Percentiles rank a stretch among this genome's conserved stretches.
Evolutionary conservation across 352 stramenopile genomes (phyloP).

Genomic region (Phytophthora pseudosyringae): DNA sequence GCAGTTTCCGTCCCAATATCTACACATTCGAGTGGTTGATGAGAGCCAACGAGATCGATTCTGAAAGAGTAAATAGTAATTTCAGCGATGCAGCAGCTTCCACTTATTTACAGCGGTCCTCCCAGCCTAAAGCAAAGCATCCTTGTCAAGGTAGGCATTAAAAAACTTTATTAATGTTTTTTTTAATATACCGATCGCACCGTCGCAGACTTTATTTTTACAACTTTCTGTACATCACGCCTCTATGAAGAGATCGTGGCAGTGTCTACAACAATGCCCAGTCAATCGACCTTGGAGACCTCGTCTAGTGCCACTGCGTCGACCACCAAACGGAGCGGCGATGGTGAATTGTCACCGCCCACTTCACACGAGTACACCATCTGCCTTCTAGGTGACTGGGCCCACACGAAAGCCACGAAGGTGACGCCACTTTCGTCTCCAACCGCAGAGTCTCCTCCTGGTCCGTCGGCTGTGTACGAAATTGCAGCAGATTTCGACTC

Average conservation of each 20-base stretch:
- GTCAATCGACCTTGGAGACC: conserved; percentile 7
- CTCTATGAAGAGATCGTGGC: background rate
- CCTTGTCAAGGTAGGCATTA: no score
- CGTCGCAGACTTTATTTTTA: no score
- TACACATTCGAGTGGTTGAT: no score
- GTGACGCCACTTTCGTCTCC: background rate
- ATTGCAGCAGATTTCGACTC: conserved; percentile 51
- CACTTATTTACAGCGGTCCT: no score
- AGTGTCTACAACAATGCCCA: conserved; percentile 14
- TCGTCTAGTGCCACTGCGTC: background rate
- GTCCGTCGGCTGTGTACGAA: conserved; percentile 36
- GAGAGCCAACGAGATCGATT: no score
- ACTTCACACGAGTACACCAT: conserved; percentile 54
- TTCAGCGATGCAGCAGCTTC: no score
- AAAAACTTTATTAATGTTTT: no score
- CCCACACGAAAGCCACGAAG: conserved; percentile 16
- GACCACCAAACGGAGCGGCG: conserved; percentile 5
- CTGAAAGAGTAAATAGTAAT: no score
- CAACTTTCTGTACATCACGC: no score
- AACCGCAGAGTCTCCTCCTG: conserved; percentile 4
- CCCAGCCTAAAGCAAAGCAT: no score
- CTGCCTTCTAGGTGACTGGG: conserved; percentile 54
- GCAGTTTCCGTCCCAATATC: no score
- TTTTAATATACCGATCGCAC: no score
- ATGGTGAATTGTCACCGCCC: conserved; percentile 4